phyloP scores from a whole-genome alignment of 805 yeast genomes.

The Danielia reshetovae region DNA sequence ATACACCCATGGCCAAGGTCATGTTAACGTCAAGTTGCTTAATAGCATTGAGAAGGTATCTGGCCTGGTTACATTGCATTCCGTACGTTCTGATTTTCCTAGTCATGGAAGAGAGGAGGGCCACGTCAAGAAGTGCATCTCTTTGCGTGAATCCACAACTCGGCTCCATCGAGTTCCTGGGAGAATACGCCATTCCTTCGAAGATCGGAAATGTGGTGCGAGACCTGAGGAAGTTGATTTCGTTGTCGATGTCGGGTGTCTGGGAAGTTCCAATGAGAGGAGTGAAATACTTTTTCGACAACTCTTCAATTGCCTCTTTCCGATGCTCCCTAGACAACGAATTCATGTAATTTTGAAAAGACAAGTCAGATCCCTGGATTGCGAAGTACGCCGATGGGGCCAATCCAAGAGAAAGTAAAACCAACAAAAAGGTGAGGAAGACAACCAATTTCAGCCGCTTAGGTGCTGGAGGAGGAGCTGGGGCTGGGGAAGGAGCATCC shows the following conservation, averaged over 20 bases:
- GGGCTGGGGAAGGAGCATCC: too few relatives aligned
- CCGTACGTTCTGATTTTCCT: constrained; percentile 56
- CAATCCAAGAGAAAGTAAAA: too few relatives aligned
- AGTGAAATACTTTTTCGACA: too few relatives aligned
- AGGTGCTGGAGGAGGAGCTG: too few relatives aligned
- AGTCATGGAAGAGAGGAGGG: constrained; percentile 55
- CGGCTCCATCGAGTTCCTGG: constrained; percentile 49
- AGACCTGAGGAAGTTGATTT: too few relatives aligned
- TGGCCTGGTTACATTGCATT: constrained; percentile 57
- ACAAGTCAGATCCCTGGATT: constrained; percentile 27
- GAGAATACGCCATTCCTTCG: constrained; percentile 60
- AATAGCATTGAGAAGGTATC: constrained; percentile 50
- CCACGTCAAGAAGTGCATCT: constrained; percentile 54
- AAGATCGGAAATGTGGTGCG: too few relatives aligned
- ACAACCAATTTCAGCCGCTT: too few relatives aligned
- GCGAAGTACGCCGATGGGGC: constrained; percentile 22
- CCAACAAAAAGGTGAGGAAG: too few relatives aligned
- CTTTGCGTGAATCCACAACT: constrained; percentile 46
- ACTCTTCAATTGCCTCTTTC: too few relatives aligned
- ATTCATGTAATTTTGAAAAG: constrained; percentile 24
- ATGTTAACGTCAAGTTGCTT: constrained; percentile 46
- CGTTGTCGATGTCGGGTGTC: background rate
- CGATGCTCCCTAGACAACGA: too few relatives aligned
- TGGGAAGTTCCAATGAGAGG: too few relatives aligned
- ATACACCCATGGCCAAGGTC: constrained; percentile 58